Base-by-base conservation (phyloP, 2,329 filamentous ascomycete species). In the Mycocentrospora acerina region DNA sequence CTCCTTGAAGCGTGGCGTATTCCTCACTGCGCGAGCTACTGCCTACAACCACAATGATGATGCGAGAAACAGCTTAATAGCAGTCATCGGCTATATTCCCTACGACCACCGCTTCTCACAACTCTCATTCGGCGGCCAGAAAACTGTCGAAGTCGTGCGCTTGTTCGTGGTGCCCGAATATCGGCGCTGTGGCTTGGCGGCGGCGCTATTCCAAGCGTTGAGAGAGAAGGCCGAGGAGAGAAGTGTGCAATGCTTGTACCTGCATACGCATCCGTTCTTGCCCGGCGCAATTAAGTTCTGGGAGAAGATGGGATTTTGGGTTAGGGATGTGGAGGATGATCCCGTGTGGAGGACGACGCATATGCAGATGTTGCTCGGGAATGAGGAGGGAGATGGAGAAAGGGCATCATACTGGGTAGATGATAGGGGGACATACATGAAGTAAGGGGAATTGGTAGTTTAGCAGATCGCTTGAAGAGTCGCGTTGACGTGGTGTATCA, bases 241-340 rank as follows among this genome's bases (percentile, higher is more conserved):
- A n/a, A 37, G 37, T 2, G 29, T 48, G 1, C 30, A 40, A 14
- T 39, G 40, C 12, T 42, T 53, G 31, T 53, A 55, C 32, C 24
- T 55, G 24, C 51, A 55, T 16, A 51, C 48, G 3, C 46, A 52
- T 31, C 46, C 42, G 2, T 55, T 50, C 29, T 34, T 55, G 8
- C 38, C 39, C 4, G 48, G 51, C 4, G 48, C 44, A 4, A 39
- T 53, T 13, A 15, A 33, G 24, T 55, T 53, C 22, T 55, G 48
- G 51, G 37, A 47, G 36, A 53, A 47, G 28, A 24, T 35, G 4
- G 48, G 48, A 3, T 55, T 53, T 28, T 14, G 30, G 12, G 8
- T 48, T 2, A 18, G 35, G 24, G 19, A 26, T 18, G 37, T 44
- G 7, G 40, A 46, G 38, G 40, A 46, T 3, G 46, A 48, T 16